These are phyloP conservation scores for Ganoderma sinense DNA, from an alignment of 1,284 basidiomycete genomes.

Conservation along the genomic window DNA sequence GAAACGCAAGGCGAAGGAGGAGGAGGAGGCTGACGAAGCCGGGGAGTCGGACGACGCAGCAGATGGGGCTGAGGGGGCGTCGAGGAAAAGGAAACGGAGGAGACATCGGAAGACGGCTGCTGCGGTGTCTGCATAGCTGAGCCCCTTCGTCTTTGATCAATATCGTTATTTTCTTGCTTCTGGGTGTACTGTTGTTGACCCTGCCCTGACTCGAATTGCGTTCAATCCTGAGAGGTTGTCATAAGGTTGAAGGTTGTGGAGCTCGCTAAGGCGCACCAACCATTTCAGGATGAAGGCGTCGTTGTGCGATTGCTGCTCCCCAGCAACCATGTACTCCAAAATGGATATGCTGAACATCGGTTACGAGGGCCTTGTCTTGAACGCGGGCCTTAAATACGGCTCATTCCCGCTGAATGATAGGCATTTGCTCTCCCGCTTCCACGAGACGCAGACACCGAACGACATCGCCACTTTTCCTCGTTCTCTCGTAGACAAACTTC, in stretches of 20 bases:
- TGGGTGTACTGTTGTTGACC: background rate
- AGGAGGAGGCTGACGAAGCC: constrained; percentile 9
- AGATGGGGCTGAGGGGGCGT: constrained; percentile 15
- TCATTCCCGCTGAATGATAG: background rate
- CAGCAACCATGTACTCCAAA: background rate
- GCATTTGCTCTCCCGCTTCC: background rate
- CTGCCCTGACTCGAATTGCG: background rate
- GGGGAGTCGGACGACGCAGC: background rate
- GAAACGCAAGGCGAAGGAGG: constrained; percentile 18
- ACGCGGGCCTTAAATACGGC: too few relatives aligned
- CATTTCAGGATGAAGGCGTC: background rate
- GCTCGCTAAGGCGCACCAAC: background rate
- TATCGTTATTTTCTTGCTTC: background rate
- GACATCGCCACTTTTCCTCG: background rate
- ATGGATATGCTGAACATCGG: background rate
- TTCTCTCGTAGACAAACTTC: constrained; percentile 15
- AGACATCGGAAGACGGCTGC: constrained; percentile 26
- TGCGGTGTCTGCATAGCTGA: constrained; percentile 15
- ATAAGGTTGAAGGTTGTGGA: background rate
- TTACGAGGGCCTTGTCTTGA: background rate
- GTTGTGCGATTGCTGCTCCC: background rate
- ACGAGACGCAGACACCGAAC: background rate
- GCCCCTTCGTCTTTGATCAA: constrained; percentile 2
- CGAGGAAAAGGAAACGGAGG: constrained; percentile 27
- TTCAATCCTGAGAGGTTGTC: background rate